Base-by-base conservation (phyloP, 2,329 filamentous ascomycete genomes). In the Sarocladium strictum region DNA sequence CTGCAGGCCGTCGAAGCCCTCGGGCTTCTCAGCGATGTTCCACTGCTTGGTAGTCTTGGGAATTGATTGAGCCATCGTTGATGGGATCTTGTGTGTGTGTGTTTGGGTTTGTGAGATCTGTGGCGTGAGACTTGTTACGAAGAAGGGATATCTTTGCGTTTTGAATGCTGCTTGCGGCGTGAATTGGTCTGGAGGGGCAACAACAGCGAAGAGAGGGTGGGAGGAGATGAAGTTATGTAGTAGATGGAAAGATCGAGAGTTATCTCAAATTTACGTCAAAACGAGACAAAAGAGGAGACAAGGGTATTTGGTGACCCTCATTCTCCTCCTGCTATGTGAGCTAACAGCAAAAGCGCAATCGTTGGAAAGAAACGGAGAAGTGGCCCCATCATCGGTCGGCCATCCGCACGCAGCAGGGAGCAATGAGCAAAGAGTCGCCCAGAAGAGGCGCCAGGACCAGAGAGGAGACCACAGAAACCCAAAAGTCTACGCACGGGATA, bases 1-100 rank as follows among this genome's bases (percentile, higher is more conserved):
- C 61, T 76, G 68, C 37, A 90, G 74, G 40, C 73, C 74, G 47
- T 87, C 81, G 62, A 89, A 86, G 60, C 75, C 76, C 38, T 75
- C 66, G 2, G 59, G 71, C 59, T 76, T 76, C 29, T 32, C 29
- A 24, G 71, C 69, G 41, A 87, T 66, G 29, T 67, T 72, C 84
- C 84, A 88, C 65, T 79, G 73, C 67, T 75, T 76, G 58, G 76
- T 79, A 0, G 76, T 83, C 37, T 57, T 43, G 24, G 57, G 56
- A 29, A 59, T 40, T 26, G 51, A 38, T 38, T 56, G 54, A 38
- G 57, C 27, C 57, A 58, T 58, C 24, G 14, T 55, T 37, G 9
- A 24, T 35, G 29, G 43, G 23, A 5, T 27, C 11, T 7, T 10
- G 43, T 29, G 3, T 15, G 24, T 3, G 26, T 27, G 23, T n/a